Evolutionary conservation across 768 basidiomycete species (phyloP).

Genomic region (Rhodotorula paludigena): DNA sequence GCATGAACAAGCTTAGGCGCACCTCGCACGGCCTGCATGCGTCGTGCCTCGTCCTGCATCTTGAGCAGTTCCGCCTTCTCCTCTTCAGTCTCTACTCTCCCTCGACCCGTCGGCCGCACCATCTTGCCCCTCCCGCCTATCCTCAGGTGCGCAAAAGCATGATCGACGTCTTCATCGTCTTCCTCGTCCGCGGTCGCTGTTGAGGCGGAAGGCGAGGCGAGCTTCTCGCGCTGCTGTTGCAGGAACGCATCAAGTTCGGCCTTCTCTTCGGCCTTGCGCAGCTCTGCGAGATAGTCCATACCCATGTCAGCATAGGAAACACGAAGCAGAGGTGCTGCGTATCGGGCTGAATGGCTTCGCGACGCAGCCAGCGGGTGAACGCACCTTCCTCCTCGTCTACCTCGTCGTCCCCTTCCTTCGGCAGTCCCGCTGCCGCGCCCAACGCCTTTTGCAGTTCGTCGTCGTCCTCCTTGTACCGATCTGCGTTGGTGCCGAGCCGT

Average conservation of each 20-base stretch:
- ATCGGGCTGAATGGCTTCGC: too few species aligned
- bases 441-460: neutral
- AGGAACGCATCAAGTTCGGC: conserved; percentile 17
- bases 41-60: conserved; percentile 25
- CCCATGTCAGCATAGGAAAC: neutral
- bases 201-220: neutral
- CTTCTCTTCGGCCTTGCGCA: conserved; percentile 9
- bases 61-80: neutral
- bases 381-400: conserved; percentile 13
- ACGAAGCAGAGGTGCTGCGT: neutral
- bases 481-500: conserved; percentile 16
- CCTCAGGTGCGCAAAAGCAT: conserved; percentile 29
- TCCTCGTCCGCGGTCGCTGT: neutral
- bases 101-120: neutral
- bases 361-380: neutral
- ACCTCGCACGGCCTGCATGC: conserved; percentile 29
- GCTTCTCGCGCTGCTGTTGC: neutral
- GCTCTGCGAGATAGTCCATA: neutral
- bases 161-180: conserved; percentile 12
- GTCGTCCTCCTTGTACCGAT: conserved; percentile 20
- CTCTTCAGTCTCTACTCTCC: neutral
- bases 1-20: neutral
- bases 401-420: neutral
- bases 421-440: neutral
- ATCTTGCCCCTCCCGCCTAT: conserved; percentile 7